Evolutionary conservation across 257 asterid species (phyloP), one percentile per base, ranked within the genome.

Genomic region (Capsicum rhomboideum): DNA sequence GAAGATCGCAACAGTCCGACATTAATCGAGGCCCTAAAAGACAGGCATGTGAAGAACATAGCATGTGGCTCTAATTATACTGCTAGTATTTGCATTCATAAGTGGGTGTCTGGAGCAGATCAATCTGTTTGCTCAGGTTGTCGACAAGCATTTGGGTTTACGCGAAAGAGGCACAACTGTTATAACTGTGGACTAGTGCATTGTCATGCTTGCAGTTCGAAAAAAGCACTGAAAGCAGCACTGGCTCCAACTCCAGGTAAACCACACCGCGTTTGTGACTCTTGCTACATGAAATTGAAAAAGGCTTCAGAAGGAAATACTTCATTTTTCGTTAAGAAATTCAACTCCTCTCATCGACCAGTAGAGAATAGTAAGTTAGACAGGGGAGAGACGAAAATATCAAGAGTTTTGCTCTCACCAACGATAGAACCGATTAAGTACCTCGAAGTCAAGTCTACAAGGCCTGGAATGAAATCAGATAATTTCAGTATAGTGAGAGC

Each of bases 181-280:
- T 93, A 90, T 56, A 92, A 96, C 84, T 96, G 99, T 85, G 99
- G 99, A 5, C 87, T 93, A 44, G 98, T 93, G 14, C 97, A 92
- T 83, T 96, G 99, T 84, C 98, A 94, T 86, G 91, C 88, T n/a
- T 96, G 99, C 85, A 96, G 98, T 63, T 92, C 98, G 3, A 96
- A 91, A 81, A 96, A 94, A 89, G 98, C 98, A 5, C 18, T 91
- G 79, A 91, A 84, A 86, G 98, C 99, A 2, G 97, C 98, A 49
- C 91, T 93, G 50, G 97, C 99, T 78, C 99, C 99, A 6, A 97
- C 96, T 82, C 97, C 99, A 0, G 96, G 97, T 55, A 97, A 95
- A 83, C 99, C 98, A 44, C 98, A 97, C 82, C 90, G 99, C 6
- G 98, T 95, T 14, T 95, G 99, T 81, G 99, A 97, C 69, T 80